A percentile compares a stretch with the other conserved stretches of the same genome.
Evolutionary conservation across 192 early-diverging fungal genomes (phyloP).

Genomic region (Coemansia sp.): DNA sequence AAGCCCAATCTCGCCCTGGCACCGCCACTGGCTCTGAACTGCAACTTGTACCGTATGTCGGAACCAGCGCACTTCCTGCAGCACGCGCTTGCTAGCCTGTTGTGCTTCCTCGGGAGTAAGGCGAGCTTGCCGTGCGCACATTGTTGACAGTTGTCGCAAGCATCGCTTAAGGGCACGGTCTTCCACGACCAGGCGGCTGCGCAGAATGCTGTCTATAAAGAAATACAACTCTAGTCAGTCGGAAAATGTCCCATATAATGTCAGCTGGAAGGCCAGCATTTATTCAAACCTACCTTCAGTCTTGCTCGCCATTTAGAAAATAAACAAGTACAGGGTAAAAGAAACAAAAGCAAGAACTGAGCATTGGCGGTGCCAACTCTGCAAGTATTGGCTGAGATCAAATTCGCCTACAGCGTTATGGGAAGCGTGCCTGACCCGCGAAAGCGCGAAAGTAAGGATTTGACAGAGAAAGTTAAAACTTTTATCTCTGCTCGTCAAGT

Average conservation of each 20-base stretch:
- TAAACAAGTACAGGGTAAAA: neutral
- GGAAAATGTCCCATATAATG: no score
- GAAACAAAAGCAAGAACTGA: neutral
- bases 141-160: slow-evolving; percentile 32
- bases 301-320: slow-evolving; percentile 10
- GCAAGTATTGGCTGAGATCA: no score
- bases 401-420: neutral
- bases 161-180: slow-evolving; percentile 48
- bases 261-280: neutral
- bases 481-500: neutral
- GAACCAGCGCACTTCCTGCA: slow-evolving; percentile 50
- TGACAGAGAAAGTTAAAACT: neutral
- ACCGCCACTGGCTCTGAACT: slow-evolving; percentile 38
- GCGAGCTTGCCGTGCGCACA: slow-evolving; percentile 24
- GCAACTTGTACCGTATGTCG: slow-evolving; percentile 37
- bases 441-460: no score
- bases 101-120: slow-evolving; percentile 30
- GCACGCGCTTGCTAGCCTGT: slow-evolving; percentile 17
- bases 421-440: neutral
- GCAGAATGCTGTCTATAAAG: slow-evolving; percentile 34
- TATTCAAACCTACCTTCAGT: slow-evolving; percentile 9
- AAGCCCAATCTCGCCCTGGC: slow-evolving; percentile 17
- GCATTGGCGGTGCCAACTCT: no score
- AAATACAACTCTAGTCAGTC: neutral
- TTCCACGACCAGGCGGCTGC: slow-evolving; percentile 37